Base-by-base conservation (phyloP, 2,329 filamentous ascomycete species). In the Aspergillus viridinutans region DNA sequence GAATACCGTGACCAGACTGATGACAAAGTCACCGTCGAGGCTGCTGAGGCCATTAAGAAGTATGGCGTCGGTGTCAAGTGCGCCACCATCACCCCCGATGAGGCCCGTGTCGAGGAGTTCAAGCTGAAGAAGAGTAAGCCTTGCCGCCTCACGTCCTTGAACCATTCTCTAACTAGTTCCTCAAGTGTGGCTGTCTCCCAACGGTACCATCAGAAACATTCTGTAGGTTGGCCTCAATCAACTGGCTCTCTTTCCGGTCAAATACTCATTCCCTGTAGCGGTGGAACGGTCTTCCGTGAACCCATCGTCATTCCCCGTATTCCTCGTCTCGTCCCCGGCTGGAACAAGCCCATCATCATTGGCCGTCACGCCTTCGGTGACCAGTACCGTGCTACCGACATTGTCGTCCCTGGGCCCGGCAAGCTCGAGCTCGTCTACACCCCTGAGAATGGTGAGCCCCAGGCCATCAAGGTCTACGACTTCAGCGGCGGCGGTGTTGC, bases 271-370 rank as follows among this genome's bases (percentile, higher is more conserved):
- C 10, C 8, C 45, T 10, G 7, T 23, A 81, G 80, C 52, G 93
- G 93, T 69, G 94, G 94, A 72, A 99, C 94, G 71, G 93, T 99
- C 70, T 99, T 99, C 89, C 90, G 94, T 77, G 94, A 97, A 80
- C 94, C 94, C 69, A 99, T 99, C 69, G 91, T 99, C 72, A 97
- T 99, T 70, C 89, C 90, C 66, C 85, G 87, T 71, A 91, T 99
- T 64, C 94, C 94, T 58, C 90, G 93, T 70, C 87, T 99, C 57
- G 91, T 99, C 53, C 92, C 91, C 50, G 92, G 93, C 77, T 99
- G 94, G 94, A 92, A 95, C 83, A 92, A 97, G 81, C 92, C 94
- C 75, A 99, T 99, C 79, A 94, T 97, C 76, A 97, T 99, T 75
- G 94, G 94, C 67, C 92, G 94, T 76, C 94, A 99, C 79, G 94